These are phyloP conservation scores for Phytopythium sindhum DNA, from an alignment of 352 stramenopile species.

Conservation along the genomic window DNA sequence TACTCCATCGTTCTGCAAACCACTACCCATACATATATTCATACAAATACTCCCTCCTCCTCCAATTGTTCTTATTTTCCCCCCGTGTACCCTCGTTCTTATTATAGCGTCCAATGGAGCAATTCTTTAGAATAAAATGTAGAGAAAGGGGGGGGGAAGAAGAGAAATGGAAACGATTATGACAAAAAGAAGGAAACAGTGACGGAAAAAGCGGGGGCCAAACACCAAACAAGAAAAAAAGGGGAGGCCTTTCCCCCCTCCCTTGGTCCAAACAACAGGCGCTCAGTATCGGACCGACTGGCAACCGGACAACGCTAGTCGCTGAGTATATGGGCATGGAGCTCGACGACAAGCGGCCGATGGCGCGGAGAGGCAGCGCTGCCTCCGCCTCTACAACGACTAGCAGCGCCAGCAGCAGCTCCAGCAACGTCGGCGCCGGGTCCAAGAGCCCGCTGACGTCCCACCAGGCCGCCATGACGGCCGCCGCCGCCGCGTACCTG, in stretches of 20 bases:
- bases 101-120: neutral
- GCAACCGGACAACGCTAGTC: neutral
- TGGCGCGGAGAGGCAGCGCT: slow-evolving; percentile 4
- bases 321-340: neutral
- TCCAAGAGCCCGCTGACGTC: slow-evolving; percentile 2
- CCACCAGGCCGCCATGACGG: slow-evolving; percentile 8
- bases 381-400: slow-evolving; percentile 6
- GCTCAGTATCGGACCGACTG: slow-evolving; percentile 4
- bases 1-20: too few species aligned
- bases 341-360: slow-evolving; percentile 1
- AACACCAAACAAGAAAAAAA: neutral
- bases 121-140: neutral
- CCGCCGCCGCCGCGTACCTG: slow-evolving; percentile 9
- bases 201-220: neutral
- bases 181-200: neutral
- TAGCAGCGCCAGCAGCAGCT: slow-evolving; percentile 8
- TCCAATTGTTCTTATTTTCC: neutral
- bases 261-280: neutral
- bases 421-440: neutral
- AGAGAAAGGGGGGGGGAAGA: neutral
- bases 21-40: neutral
- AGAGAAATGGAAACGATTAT: neutral
- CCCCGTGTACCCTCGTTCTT: neutral
- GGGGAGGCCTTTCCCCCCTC: neutral
- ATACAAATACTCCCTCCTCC: neutral